Conservation (phyloP, 768 basidiomycete species). For the Russula sp. region DNA sequence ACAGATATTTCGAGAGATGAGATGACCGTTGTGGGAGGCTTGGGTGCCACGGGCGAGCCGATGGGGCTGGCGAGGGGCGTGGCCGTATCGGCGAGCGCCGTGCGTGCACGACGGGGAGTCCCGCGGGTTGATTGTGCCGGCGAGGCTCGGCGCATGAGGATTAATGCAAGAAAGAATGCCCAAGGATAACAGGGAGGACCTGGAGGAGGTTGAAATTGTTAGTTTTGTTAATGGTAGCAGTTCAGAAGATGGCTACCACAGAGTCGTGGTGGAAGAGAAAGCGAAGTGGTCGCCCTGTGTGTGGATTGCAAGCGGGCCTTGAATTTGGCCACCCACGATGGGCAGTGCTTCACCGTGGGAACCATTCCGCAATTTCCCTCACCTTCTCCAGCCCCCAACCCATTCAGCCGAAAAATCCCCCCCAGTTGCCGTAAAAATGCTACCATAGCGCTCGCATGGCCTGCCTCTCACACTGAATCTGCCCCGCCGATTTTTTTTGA, state of each 20-base stretch:
- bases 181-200: background rate
- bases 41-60: slow-evolving; percentile 38
- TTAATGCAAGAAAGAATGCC: slow-evolving; percentile 3
- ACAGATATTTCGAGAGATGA: slow-evolving; percentile 75
- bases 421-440: slow-evolving; percentile 6
- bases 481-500: slow-evolving; percentile 27
- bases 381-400: slow-evolving; percentile 16
- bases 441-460: background rate
- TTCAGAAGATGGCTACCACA: slow-evolving; percentile 12
- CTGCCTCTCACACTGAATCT: background rate
- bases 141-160: slow-evolving; percentile 25
- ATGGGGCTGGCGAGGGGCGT: slow-evolving; percentile 25
- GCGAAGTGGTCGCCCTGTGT: slow-evolving; percentile 27
- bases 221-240: slow-evolving; percentile 12
- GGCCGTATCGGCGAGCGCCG: slow-evolving; percentile 26
- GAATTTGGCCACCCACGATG: slow-evolving; percentile 32
- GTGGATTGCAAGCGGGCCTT: slow-evolving; percentile 31
- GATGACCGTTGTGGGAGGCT: slow-evolving; percentile 48
- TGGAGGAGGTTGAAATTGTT: background rate
- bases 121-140: slow-evolving; percentile 29
- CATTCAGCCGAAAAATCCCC: background rate
- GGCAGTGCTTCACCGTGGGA: slow-evolving; percentile 30
- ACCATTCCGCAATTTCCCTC: slow-evolving; percentile 26
- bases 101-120: slow-evolving; percentile 29
- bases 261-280: slow-evolving; percentile 29